Evolutionary conservation across 2,329 filamentous ascomycete genomes (phyloP).

Genomic region (Hypoxylon sp.): DNA sequence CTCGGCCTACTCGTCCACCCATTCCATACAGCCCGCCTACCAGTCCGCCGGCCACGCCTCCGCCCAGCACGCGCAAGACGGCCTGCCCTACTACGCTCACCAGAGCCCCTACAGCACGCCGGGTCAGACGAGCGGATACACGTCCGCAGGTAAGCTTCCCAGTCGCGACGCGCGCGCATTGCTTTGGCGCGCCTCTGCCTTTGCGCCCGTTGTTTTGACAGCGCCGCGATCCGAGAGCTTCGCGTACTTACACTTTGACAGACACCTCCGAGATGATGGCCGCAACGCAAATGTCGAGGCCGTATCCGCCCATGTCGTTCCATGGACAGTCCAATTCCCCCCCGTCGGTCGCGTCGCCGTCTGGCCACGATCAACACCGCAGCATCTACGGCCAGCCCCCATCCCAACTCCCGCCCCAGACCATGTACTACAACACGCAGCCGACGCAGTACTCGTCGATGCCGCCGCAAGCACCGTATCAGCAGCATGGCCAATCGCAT

Average conservation of each 20-base stretch:
- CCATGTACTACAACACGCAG: conserved; percentile 76
- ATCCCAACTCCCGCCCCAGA: conserved; percentile 78
- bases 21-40: conserved; percentile 73
- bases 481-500: conserved; percentile 64
- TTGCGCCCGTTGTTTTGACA: too few species aligned
- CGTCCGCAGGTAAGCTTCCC: conserved; percentile 78
- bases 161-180: conserved; percentile 29
- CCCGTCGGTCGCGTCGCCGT: conserved; percentile 88
- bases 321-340: conserved; percentile 96
- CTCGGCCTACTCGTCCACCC: conserved; percentile 71
- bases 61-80: conserved; percentile 72
- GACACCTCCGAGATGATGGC: conserved; percentile 74
- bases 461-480: conserved; percentile 69
- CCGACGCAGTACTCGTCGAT: conserved; percentile 72
- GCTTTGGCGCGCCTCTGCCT: too few species aligned
- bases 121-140: conserved; percentile 82
- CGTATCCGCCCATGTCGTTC: conserved; percentile 88
- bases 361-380: conserved; percentile 87
- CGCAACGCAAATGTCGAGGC: conserved; percentile 72
- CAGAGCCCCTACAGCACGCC: conserved; percentile 84
- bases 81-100: conserved; percentile 79
- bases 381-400: conserved; percentile 83
- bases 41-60: conserved; percentile 69
- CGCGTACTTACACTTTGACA: conserved; percentile 46
- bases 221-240: too few species aligned